A percentile compares a stretch with the other conserved stretches of the same genome.
phyloP scores from a whole-genome alignment of 2,329 filamentous ascomycete genomes.

The Xylariaceae sp. region DNA sequence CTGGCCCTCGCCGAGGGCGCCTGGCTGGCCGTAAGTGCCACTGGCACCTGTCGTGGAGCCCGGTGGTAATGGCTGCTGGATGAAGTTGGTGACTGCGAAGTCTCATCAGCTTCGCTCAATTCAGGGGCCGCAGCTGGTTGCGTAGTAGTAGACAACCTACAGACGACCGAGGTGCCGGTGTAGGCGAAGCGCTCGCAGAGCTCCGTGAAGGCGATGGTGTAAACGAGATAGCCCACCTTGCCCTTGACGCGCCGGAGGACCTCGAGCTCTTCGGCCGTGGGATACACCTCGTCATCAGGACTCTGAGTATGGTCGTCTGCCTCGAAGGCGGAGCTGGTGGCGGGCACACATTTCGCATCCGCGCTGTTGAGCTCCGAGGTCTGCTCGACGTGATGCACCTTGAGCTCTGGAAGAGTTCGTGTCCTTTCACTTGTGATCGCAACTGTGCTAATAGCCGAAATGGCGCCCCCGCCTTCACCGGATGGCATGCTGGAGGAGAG shows the following conservation, averaged over 20 bases:
- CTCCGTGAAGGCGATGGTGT: conserved; percentile 14
- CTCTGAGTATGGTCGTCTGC: conserved; percentile 15
- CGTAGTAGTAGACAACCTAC: conserved; percentile 29
- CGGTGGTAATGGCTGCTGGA: conserved; percentile 22
- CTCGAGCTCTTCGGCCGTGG: conserved; percentile 10
- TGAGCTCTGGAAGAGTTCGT: no score
- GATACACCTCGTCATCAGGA: conserved; percentile 17
- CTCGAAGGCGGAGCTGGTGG: no score
- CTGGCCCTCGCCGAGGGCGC: conserved; percentile 44
- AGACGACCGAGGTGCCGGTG: conserved; percentile 55
- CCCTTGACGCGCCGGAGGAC: conserved; percentile 14
- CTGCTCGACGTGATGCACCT: no score
- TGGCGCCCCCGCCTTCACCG: no score
- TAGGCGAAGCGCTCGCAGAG: conserved; percentile 51
- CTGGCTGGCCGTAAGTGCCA: conserved; percentile 30
- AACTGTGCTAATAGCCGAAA: no score
- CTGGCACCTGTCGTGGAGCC: conserved; percentile 46
- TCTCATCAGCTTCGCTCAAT: not conserved
- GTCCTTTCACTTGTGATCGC: no score
- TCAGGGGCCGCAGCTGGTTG: conserved; percentile 31
- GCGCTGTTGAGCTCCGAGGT: no score
- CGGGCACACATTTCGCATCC: no score
- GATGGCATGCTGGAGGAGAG: no score
- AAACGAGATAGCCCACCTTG: conserved; percentile 10
- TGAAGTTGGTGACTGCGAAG: conserved; percentile 45